Percentiles rank a stretch among this genome's conserved stretches.
Conservation (phyloP, 2,329 filamentous ascomycete genomes). For the Aspergillus glaucus region DNA sequence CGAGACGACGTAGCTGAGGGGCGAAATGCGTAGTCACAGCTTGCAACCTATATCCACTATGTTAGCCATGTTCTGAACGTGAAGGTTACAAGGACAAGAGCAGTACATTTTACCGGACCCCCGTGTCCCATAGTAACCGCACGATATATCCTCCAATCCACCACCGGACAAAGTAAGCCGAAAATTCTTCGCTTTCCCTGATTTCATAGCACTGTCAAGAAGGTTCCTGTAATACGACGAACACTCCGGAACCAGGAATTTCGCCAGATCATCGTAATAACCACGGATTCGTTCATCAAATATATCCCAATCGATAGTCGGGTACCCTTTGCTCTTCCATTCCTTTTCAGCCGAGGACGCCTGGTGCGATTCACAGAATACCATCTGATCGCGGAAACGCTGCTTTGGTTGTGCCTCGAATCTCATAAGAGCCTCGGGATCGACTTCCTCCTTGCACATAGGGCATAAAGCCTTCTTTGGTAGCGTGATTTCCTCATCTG, state of each 20-base stretch:
- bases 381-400: slow-evolving; percentile 31
- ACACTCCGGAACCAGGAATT: slow-evolving; percentile 49
- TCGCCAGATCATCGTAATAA: slow-evolving; percentile 52
- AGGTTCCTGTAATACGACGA: slow-evolving; percentile 56
- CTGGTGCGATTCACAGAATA: slow-evolving; percentile 61
- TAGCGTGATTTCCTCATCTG: slow-evolving; percentile 8
- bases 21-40: slow-evolving; percentile 58
- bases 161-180: slow-evolving; percentile 45
- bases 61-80: slow-evolving; percentile 3
- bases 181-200: slow-evolving; percentile 55
- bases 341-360: slow-evolving; percentile 46
- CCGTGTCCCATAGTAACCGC: slow-evolving; percentile 77
- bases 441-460: slow-evolving; percentile 59
- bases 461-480: slow-evolving; percentile 49
- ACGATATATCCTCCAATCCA: slow-evolving; percentile 52
- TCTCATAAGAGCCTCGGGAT: slow-evolving; percentile 48
- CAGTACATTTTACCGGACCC: slow-evolving; percentile 66
- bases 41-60: slow-evolving; percentile 36
- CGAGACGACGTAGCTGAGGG: slow-evolving; percentile 53
- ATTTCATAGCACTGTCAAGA: slow-evolving; percentile 50
- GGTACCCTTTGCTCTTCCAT: slow-evolving; percentile 56
- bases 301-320: slow-evolving; percentile 61
- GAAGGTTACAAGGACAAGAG: slow-evolving; percentile 4
- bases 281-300: slow-evolving; percentile 54
- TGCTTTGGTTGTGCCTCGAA: slow-evolving; percentile 39